These are phyloP conservation scores for Fistulifera pelliculosa DNA, from an alignment of 108 stramenopile genomes.

Conservation along the genomic window DNA sequence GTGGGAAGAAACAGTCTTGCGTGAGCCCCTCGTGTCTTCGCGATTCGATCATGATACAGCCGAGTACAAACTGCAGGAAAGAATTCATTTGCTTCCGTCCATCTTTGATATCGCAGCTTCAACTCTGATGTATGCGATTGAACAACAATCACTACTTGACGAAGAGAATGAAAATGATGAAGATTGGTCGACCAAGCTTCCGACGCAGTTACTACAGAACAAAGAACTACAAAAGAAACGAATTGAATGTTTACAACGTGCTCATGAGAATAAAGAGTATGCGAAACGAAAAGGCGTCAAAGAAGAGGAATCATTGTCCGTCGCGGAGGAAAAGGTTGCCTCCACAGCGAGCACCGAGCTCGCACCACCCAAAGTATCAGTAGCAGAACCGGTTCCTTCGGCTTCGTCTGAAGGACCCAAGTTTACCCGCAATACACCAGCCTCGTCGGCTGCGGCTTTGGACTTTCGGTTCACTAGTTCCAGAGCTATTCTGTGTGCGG, in stretches of 20 bases:
- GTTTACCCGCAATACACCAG: constrained; percentile 44
- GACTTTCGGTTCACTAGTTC: constrained; percentile 40
- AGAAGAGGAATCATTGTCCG: background rate
- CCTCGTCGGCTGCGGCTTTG: constrained; percentile 37
- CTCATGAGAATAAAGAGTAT: constrained; percentile 37
- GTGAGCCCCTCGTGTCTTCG: too few species aligned
- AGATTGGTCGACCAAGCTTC: constrained; percentile 1
- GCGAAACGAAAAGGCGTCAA: constrained; percentile 16
- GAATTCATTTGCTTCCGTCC: constrained; percentile 1
- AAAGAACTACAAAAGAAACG: constrained; percentile 24
- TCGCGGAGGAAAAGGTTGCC: background rate
- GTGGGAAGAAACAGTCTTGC: background rate
- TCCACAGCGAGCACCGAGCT: background rate
- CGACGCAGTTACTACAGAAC: constrained; percentile 9
- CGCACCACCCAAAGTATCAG: background rate
- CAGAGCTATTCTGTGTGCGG: constrained; percentile 60
- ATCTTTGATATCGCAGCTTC: constrained; percentile 13
- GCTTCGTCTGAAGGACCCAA: constrained; percentile 14
- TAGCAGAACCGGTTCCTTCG: background rate
- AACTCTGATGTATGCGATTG: background rate
- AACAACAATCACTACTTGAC: too few species aligned
- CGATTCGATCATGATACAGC: background rate
- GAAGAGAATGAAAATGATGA: too few species aligned
- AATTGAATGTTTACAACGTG: constrained; percentile 19
- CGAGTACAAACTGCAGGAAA: background rate